Evolutionary conservation across 768 basidiomycete genomes (phyloP).

Genomic region (Auricularia auricula-judae): DNA sequence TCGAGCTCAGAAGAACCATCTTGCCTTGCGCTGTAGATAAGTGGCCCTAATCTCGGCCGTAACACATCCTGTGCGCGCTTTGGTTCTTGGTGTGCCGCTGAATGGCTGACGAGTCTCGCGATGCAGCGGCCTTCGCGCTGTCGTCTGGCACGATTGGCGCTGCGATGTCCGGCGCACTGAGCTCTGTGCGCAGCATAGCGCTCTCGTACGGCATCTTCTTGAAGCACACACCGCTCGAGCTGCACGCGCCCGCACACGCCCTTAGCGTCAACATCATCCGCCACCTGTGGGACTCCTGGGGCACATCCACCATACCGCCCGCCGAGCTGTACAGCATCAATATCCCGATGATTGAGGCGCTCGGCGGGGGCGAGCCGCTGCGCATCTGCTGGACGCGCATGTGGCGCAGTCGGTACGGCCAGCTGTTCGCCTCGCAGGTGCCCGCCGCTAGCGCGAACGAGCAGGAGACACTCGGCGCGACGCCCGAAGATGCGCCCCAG

Average conservation of each 20-base stretch:
- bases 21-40: conserved; percentile 37
- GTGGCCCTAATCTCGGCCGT: conserved; percentile 77
- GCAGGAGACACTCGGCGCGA: conserved; percentile 1
- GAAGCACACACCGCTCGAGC: conserved; percentile 49
- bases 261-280: conserved; percentile 57
- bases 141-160: conserved; percentile 92
- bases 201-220: conserved; percentile 77
- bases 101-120: background rate
- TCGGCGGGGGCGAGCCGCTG: conserved; percentile 48
- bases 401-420: conserved; percentile 79
- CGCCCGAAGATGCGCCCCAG: conserved; percentile 4
- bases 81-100: background rate
- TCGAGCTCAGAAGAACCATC: background rate
- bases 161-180: conserved; percentile 69
- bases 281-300: conserved; percentile 81
- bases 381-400: conserved; percentile 70
- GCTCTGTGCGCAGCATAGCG: conserved; percentile 66
- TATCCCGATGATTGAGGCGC: conserved; percentile 65
- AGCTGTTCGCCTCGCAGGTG: conserved; percentile 54
- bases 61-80: conserved; percentile 60
- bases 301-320: conserved; percentile 18
- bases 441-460: conserved; percentile 14
- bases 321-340: conserved; percentile 78
- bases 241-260: conserved; percentile 61
- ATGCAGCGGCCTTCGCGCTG: conserved; percentile 68